These are phyloP conservation scores for Malassezia sp. DNA, from an alignment of 1,284 basidiomycete species.

Conservation along the genomic window DNA sequence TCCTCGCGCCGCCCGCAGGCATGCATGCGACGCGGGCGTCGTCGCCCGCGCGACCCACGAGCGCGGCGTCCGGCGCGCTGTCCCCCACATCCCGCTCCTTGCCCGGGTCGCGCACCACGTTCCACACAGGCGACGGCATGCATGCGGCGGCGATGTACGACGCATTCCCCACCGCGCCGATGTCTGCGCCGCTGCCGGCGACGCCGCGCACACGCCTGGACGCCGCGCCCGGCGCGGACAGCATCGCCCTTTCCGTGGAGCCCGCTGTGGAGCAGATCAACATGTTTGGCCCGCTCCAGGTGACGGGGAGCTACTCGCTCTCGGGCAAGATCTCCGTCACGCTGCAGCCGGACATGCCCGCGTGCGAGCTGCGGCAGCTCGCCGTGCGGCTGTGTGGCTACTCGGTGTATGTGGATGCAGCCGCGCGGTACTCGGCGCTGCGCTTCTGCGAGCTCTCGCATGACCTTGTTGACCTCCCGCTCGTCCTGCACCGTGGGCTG, in stretches of 20 bases:
- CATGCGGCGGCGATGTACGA: too few species aligned
- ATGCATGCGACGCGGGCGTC: too few species aligned
- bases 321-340: slow-evolving; percentile 29
- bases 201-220: too few species aligned
- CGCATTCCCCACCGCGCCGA: too few species aligned
- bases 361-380: slow-evolving; percentile 21
- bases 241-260: slow-evolving; percentile 17
- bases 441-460: slow-evolving; percentile 28
- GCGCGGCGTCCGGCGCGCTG: too few species aligned
- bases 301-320: slow-evolving; percentile 43
- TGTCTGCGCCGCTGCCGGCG: too few species aligned
- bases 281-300: slow-evolving; percentile 46
- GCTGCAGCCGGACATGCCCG: neutral
- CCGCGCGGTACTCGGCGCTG: slow-evolving; percentile 35
- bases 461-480: slow-evolving; percentile 26
- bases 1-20: too few species aligned
- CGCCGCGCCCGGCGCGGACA: too few species aligned
- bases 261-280: slow-evolving; percentile 29
- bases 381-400: slow-evolving; percentile 32
- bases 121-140: too few species aligned
- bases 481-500: neutral
- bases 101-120: too few species aligned
- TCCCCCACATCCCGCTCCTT: too few species aligned
- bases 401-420: slow-evolving; percentile 38
- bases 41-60: too few species aligned